Percentiles rank a stretch among this genome's conserved stretches.
phyloP scores from a whole-genome alignment of 164 flowering plant species.

The Chloranthus sessilifolius region DNA sequence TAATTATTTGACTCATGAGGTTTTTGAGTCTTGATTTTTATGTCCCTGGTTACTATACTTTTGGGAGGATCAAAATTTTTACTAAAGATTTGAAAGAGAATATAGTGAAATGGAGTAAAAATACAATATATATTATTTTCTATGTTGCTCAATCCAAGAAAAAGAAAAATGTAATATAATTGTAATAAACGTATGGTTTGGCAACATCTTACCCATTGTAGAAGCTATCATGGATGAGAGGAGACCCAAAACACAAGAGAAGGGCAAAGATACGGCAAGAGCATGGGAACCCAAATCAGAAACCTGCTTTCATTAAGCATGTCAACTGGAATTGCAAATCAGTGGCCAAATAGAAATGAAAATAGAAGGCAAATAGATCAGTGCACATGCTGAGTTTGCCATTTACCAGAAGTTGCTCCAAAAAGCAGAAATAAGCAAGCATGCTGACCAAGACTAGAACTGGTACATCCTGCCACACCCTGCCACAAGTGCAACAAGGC shows the following conservation, averaged over 20 bases:
- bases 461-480: conserved; percentile 85
- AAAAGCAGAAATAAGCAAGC: conserved; percentile 86
- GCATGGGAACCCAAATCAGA: conserved; percentile 58
- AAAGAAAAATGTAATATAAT: not conserved
- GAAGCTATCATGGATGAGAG: conserved; percentile 80
- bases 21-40: too few species aligned
- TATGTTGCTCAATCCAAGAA: too few species aligned
- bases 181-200: too few species aligned
- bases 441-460: conserved; percentile 83
- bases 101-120: too few species aligned
- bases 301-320: conserved; percentile 38
- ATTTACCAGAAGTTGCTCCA: conserved; percentile 82
- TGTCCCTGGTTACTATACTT: too few species aligned
- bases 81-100: too few species aligned
- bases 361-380: too few species aligned
- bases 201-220: conserved; percentile 56
- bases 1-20: too few species aligned
- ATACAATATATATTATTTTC: too few species aligned
- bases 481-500: conserved; percentile 21
- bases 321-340: not conserved
- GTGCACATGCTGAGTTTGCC: not conserved
- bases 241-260: conserved; percentile 76
- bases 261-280: conserved; percentile 72
- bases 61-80: too few species aligned
- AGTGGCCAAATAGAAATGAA: not conserved